Evolutionary conservation across 306 rosid genomes (phyloP).

Genomic region (Quercus gilva): DNA sequence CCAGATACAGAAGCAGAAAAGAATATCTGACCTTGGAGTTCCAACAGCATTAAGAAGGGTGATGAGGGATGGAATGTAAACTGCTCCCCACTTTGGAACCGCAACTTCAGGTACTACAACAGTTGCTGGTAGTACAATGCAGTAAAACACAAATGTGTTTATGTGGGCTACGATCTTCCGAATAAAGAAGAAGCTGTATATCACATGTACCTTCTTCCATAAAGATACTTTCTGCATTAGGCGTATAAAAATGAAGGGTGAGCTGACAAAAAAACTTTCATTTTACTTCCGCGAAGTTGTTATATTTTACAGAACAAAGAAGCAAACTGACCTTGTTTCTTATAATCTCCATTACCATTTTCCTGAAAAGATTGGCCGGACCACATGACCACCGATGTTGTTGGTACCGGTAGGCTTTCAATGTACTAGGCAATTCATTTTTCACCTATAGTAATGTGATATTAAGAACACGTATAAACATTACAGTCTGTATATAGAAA

Average conservation of each 20-base stretch:
- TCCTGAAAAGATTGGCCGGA: slow-evolving; percentile 88
- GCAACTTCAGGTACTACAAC: slow-evolving; percentile 78
- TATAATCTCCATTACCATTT: slow-evolving; percentile 65
- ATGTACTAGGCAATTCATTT: slow-evolving; percentile 90
- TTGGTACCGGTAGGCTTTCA: slow-evolving; percentile 83
- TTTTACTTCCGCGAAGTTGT: background rate
- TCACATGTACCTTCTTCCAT: slow-evolving; percentile 77
- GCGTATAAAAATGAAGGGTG: slow-evolving; percentile 1
- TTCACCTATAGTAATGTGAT: slow-evolving; percentile 50
- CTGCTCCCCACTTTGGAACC: slow-evolving; percentile 81
- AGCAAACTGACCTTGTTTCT: slow-evolving; percentile 58
- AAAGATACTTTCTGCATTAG: slow-evolving; percentile 65
- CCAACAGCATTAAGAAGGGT: slow-evolving; percentile 81
- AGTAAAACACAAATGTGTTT: slow-evolving; percentile 70
- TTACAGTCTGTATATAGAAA: background rate
- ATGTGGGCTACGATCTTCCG: slow-evolving; percentile 79
- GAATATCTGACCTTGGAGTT: slow-evolving; percentile 60
- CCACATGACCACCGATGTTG: slow-evolving; percentile 97
- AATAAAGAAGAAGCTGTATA: slow-evolving; percentile 91
- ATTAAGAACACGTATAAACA: background rate
- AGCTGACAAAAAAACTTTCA: background rate
- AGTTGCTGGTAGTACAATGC: slow-evolving; percentile 76
- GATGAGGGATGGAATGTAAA: slow-evolving; percentile 73
- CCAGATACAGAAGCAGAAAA: background rate
- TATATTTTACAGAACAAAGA: background rate